Base-by-base conservation (phyloP, 495 filamentous ascomycete species). In the Xeromyces bisporus region DNA sequence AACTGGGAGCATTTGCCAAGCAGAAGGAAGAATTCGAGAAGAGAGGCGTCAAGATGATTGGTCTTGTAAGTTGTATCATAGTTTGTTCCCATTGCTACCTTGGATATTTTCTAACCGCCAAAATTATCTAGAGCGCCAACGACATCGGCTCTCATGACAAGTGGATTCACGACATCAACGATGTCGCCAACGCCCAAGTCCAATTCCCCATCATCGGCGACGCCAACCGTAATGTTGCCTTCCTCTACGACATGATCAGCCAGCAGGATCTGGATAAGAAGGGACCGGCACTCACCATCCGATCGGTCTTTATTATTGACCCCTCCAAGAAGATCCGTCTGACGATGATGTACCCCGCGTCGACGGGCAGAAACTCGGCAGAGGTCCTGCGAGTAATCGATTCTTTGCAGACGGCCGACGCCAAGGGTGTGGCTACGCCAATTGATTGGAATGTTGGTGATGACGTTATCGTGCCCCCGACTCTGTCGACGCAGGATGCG, bases 181-280 rank as follows among this genome's bases (percentile, higher is more conserved):
- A 76, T 40, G 59, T 75, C 31, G 42, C 54, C 38, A 52, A 55
- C 25, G 70, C 68, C 33, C 50, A 57, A 29, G 53, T 76, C 11
- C 51, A 66, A 28, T 79, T 79, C 52, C 74, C 74, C 35, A 75
- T 79, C 39, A 79, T 78, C 38, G 73, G 73, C 33, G 74, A 79
- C 44, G 62, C 71, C 18, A 65, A 69, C 41, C 66, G 75, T 42
- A 66, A 74, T 34, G 61, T 78, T 31, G 71, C 75, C 20, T 76
- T 51, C 46, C 53, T 68, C 15, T 79, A 77, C 53, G 71, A 77
- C 43, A 79, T 79, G 74, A 57, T 79, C 29, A 64, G 68, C 47
- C 50, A 55, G 23, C 58, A 64, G 31, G 70, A 75, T 42, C 55
- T 70, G 24, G 62, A 63, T 37, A 42, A 59, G 33, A 69, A 70